Percentiles rank a stretch among this genome's conserved stretches.
Evolutionary conservation across 2,329 filamentous ascomycete species (phyloP).

Genomic region (Alternaria gaisen): DNA sequence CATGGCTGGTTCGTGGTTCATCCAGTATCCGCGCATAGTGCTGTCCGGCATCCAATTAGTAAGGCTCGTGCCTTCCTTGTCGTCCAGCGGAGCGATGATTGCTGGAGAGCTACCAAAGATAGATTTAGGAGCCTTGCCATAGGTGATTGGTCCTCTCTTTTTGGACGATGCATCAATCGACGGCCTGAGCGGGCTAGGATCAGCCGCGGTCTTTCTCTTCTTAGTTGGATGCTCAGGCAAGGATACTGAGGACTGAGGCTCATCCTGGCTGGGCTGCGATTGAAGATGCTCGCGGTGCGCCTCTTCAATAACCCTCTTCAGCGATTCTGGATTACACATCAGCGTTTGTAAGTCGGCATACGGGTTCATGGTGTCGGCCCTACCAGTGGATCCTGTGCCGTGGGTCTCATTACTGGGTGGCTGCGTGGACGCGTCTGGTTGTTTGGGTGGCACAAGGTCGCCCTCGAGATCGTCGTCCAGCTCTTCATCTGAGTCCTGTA

Average conservation of each 20-base stretch:
- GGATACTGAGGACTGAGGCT: constrained; percentile 28
- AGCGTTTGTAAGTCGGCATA: background rate
- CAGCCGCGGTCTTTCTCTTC: constrained; percentile 31
- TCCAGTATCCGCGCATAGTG: constrained; percentile 49
- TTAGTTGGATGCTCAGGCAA: constrained; percentile 33
- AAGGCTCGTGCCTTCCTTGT: background rate
- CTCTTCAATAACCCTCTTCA: constrained; percentile 35
- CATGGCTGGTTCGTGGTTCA: constrained; percentile 52
- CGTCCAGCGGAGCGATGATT: constrained; percentile 1
- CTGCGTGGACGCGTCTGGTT: constrained; percentile 27
- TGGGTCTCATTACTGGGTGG: constrained; percentile 14
- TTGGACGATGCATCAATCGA: constrained; percentile 2
- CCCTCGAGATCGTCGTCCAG: constrained; percentile 42
- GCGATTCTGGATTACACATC: constrained; percentile 26
- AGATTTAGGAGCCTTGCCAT: constrained; percentile 21
- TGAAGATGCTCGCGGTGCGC: constrained; percentile 40
- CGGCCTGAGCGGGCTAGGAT: constrained; percentile 13
- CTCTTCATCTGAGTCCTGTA: constrained; percentile 52
- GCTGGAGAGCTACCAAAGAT: constrained; percentile 7
- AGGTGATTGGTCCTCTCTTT: constrained; percentile 14
- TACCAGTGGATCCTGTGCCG: constrained; percentile 46
- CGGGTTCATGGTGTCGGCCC: background rate
- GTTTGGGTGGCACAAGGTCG: constrained; percentile 19
- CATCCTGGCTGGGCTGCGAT: constrained; percentile 21
- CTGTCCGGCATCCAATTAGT: constrained; percentile 38